Base-by-base conservation (phyloP, 768 basidiomycete genomes). In the Rhizopogon roseolus region DNA sequence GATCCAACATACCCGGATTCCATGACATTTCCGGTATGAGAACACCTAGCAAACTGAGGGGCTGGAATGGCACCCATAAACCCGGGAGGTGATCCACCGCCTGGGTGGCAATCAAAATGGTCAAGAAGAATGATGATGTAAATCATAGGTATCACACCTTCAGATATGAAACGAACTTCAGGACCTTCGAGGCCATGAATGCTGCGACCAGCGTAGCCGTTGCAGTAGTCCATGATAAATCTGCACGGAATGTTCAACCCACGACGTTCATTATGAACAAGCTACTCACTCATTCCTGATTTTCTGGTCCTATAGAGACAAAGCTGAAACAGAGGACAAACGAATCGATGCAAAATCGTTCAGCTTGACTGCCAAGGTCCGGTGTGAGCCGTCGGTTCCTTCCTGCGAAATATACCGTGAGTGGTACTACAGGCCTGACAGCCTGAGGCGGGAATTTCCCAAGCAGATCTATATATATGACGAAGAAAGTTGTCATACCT, bases 61-160 rank as follows among this genome's bases (percentile, higher is more conserved):
- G 60, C n/a, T 50, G 41, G 22, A 64, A 57, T 38, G 65, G 60
- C 16, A 66, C 53, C 28, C 54, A 41, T 25, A 66, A 41, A 3
- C 62, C 64, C 5, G 62, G 56, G 14, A 65, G 58, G 6, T 32
- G 54, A 44, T 41, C 39, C 9, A 62, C 50, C 19, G 63, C 54
- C 63, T 64, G 36, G 37, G 7, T 28, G 36, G 16, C 4, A 8
- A 29, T 39, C 41, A 32, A 32, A 32, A 19, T 8, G 10, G 38
- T 44, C 7, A 1, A 25, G 6, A 3, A 14, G 7, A 29, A 37
- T 14, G 6, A 27, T 52, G 34, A 17, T 11, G 17, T 8, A 36
- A 6, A 4, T n/a, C 37, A 10, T 17, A 6, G 14, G 37, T 36
- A 6, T 49, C 57, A 16, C 34, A 66, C 65, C 56, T 58, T 58